A percentile compares a stretch with the other conserved stretches of the same genome.
Evolutionary conservation across 1,284 basidiomycete species (phyloP).

Genomic region (Rhodotorula sp.): DNA sequence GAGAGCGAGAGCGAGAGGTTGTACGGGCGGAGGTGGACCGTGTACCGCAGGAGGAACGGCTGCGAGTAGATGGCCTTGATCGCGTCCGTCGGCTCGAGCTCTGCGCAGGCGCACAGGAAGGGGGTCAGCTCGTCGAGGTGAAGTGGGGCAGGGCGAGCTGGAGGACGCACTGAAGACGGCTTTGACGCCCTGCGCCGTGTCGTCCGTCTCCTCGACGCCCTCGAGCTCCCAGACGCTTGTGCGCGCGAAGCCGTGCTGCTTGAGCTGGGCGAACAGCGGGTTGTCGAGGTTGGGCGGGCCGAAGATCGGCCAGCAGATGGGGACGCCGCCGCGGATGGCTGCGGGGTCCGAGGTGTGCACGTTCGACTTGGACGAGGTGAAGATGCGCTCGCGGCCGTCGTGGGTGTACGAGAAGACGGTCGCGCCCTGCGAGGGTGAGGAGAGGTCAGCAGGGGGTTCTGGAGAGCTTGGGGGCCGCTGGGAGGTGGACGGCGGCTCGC

Average conservation of each 20-base stretch:
- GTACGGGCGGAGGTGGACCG: slow-evolving; percentile 43
- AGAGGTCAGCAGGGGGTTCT: neutral
- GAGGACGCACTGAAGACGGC: slow-evolving; percentile 43
- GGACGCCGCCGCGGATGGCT: slow-evolving; percentile 47
- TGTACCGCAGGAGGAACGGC: slow-evolving; percentile 46
- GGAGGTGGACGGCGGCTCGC: neutral
- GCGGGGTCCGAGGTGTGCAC: slow-evolving; percentile 31
- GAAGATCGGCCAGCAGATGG: slow-evolving; percentile 47
- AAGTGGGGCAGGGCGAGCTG: neutral
- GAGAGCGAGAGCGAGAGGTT: slow-evolving; percentile 21
- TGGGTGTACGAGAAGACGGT: slow-evolving; percentile 43
- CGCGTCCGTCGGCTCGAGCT: slow-evolving; percentile 27
- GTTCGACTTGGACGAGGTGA: slow-evolving; percentile 41
- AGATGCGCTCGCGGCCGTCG: slow-evolving; percentile 43
- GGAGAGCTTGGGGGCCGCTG: slow-evolving; percentile 7
- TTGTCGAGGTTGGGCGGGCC: slow-evolving; percentile 44
- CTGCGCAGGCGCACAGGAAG: slow-evolving; percentile 23
- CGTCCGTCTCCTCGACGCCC: neutral
- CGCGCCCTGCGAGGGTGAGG: slow-evolving; percentile 31
- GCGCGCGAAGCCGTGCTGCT: slow-evolving; percentile 49
- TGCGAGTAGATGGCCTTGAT: slow-evolving; percentile 21
- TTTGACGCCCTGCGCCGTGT: slow-evolving; percentile 16
- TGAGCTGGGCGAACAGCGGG: slow-evolving; percentile 43
- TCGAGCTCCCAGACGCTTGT: slow-evolving; percentile 41
- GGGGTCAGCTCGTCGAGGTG: neutral